Evolutionary conservation across 148 eudicot genomes (phyloP).

Genomic region (Silene latifolia): DNA sequence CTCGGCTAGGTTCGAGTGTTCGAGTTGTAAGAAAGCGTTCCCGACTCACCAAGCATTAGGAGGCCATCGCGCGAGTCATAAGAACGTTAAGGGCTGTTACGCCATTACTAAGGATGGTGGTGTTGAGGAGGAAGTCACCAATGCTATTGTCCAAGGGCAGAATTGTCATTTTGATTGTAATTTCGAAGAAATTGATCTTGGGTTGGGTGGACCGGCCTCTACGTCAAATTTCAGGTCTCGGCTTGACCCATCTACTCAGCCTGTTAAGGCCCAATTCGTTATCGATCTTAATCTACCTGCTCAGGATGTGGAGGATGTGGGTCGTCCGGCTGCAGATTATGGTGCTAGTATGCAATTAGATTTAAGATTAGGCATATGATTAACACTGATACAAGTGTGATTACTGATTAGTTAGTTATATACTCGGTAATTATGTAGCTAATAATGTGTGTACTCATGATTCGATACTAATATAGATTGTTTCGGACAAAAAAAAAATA

Average conservation of each 20-base stretch:
- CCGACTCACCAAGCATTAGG: slow-evolving; percentile 85
- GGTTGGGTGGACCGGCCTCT: slow-evolving; percentile 40
- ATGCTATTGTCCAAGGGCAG: slow-evolving; percentile 10
- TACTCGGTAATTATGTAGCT: background rate
- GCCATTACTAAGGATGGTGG: slow-evolving; percentile 23
- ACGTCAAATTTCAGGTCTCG: background rate
- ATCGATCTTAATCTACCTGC: slow-evolving; percentile 55
- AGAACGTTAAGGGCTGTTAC: slow-evolving; percentile 84
- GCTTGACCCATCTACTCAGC: background rate
- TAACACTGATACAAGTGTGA: background rate
- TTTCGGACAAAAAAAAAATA: too few relatives aligned
- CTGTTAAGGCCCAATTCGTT: slow-evolving; percentile 10
- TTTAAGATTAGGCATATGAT: slow-evolving; percentile 59
- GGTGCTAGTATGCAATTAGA: slow-evolving; percentile 41
- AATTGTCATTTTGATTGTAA: background rate
- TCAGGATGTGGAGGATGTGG: slow-evolving; percentile 20
- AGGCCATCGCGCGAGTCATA: slow-evolving; percentile 88
- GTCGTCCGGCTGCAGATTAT: background rate
- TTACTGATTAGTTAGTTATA: background rate
- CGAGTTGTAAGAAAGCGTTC: slow-evolving; percentile 81
- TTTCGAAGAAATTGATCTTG: background rate
- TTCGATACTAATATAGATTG: background rate
- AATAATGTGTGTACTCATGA: background rate
- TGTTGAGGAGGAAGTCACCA: background rate
- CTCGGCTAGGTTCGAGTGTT: slow-evolving; percentile 61